Evolutionary conservation across 352 stramenopile genomes (phyloP).

Genomic region (Globisporangium middletonii): DNA sequence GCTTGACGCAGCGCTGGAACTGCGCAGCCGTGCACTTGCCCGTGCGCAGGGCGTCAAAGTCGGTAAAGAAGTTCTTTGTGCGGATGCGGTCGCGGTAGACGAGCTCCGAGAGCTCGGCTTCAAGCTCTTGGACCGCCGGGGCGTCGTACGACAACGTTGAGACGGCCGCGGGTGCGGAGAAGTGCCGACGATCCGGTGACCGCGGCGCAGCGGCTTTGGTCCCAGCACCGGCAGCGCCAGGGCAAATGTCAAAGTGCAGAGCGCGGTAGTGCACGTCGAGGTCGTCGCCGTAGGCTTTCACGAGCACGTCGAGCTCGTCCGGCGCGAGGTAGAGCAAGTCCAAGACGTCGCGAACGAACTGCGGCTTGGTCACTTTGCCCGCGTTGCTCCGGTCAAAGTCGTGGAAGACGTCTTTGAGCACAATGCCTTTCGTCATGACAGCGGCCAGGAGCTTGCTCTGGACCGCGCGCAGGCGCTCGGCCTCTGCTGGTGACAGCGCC

Average conservation of each 20-base stretch:
- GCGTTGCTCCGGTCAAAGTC: constrained; percentile 84
- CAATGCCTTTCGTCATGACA: constrained; percentile 72
- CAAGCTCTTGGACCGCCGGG: constrained; percentile 24
- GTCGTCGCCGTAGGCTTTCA: constrained; percentile 68
- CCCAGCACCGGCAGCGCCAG: constrained; percentile 25
- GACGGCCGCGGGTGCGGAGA: constrained; percentile 24
- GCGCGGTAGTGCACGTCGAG: constrained; percentile 75
- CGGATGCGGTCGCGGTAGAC: constrained; percentile 69
- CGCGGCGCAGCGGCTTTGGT: constrained; percentile 19
- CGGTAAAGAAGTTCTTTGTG: constrained; percentile 80
- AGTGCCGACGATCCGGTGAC: constrained; percentile 52
- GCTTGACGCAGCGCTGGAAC: constrained; percentile 74
- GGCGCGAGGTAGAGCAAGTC: constrained; percentile 51
- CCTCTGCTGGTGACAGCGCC: constrained; percentile 26
- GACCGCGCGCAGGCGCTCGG: constrained; percentile 23
- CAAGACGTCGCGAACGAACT: constrained; percentile 70
- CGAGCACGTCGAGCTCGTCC: constrained; percentile 46
- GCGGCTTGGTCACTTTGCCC: constrained; percentile 72
- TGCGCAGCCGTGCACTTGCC: constrained; percentile 73
- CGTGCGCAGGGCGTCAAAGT: constrained; percentile 72
- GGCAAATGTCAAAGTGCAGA: constrained; percentile 67
- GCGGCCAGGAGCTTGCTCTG: constrained; percentile 56
- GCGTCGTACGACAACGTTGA: constrained; percentile 2
- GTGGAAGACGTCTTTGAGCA: constrained; percentile 85
- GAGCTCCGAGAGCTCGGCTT: constrained; percentile 51